phyloP scores from a whole-genome alignment of 2,329 filamentous ascomycete species.

The Fusarium paranaense region DNA sequence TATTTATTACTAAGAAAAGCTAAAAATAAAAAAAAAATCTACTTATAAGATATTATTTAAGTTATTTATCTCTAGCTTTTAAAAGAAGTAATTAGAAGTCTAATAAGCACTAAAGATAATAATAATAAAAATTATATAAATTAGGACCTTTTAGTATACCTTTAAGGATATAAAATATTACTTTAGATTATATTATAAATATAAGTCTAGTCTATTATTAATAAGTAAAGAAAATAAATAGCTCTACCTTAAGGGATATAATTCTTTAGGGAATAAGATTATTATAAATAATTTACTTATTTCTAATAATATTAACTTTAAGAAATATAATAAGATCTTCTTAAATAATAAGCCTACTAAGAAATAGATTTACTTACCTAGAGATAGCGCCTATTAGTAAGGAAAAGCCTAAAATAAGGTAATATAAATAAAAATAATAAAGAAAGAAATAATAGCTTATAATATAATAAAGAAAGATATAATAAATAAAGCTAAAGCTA shows the following conservation, averaged over 20 bases:
- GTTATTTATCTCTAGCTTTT: not conserved
- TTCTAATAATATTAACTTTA: not conserved
- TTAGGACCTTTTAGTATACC: not conserved
- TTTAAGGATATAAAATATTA: not conserved
- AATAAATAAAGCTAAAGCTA: not conserved
- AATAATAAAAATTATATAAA: not conserved
- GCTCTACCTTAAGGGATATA: not conserved
- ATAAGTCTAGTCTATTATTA: not conserved
- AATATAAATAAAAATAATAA: not conserved
- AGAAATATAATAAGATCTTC: not conserved
- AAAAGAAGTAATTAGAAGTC: not conserved
- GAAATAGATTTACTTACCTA: not conserved
- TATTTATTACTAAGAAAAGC: not conserved
- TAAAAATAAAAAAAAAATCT: not conserved
- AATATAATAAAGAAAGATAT: not conserved
- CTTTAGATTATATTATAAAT: not conserved
- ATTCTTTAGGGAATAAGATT: not conserved
- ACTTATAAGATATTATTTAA: not conserved
- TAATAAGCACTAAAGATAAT: not conserved
- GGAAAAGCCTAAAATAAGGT: not conserved
- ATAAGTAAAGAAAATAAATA: not conserved
- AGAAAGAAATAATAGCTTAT: not conserved
- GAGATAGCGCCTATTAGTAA: not conserved
- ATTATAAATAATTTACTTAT: not conserved
- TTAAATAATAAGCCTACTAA: not conserved